Percentiles rank a stretch among this genome's conserved stretches.
Conservation (phyloP, 1,284 basidiomycete species). For the Entoloma clypeatum region DNA sequence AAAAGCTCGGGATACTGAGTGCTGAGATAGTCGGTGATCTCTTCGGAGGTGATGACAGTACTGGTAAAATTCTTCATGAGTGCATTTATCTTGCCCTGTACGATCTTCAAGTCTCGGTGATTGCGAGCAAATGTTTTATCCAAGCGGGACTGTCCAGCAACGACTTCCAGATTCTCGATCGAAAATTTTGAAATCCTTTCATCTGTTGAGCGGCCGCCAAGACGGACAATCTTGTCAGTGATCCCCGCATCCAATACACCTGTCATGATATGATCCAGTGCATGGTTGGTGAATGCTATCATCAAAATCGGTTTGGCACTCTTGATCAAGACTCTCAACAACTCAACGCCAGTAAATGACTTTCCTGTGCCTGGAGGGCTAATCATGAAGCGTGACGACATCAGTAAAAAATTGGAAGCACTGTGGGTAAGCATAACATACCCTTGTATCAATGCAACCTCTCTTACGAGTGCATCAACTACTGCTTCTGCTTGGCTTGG, state of each 20-base stretch:
- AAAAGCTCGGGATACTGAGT: conserved; percentile 41
- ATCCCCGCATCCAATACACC: conserved; percentile 60
- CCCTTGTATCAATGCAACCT: conserved; percentile 70
- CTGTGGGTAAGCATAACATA: conserved; percentile 30
- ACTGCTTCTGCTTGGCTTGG: conserved; percentile 66
- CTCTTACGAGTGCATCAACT: conserved; percentile 53
- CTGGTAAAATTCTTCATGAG: conserved; percentile 43
- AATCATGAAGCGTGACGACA: conserved; percentile 12
- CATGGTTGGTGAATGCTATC: conserved; percentile 76
- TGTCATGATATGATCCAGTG: conserved; percentile 65
- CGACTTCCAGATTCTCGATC: conserved; percentile 52
- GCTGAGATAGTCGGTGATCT: conserved; percentile 39
- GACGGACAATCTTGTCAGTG: conserved; percentile 57
- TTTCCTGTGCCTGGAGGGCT: conserved; percentile 78
- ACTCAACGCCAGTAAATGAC: conserved; percentile 59
- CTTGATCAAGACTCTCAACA: conserved; percentile 57
- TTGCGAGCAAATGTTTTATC: conserved; percentile 28
- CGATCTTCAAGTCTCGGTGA: conserved; percentile 38
- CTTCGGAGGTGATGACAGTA: conserved; percentile 33
- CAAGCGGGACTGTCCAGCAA: conserved; percentile 40
- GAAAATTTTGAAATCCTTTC: conserved; percentile 54
- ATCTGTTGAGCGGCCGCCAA: conserved; percentile 59
- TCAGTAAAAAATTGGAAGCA: conserved; percentile 1
- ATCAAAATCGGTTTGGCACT: conserved; percentile 58
- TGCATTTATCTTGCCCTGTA: conserved; percentile 41